Conservation (phyloP, 2,329 filamentous ascomycete genomes). For the Hypoxylon sp. region DNA sequence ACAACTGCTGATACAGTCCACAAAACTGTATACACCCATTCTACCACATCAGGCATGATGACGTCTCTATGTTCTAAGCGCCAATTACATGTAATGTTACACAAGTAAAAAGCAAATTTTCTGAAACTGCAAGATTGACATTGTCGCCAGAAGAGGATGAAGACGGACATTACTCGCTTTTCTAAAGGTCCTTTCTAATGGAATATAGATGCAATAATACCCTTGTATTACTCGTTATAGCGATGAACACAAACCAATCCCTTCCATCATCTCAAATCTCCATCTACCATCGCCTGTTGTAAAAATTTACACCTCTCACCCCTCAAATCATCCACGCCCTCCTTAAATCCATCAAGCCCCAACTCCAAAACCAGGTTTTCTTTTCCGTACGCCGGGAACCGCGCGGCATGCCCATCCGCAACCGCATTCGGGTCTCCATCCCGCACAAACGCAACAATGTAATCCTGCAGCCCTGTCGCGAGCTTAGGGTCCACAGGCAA, state of each 20-base stretch:
- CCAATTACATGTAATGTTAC: background rate
- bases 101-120: background rate
- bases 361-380: constrained; percentile 34
- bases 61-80: background rate
- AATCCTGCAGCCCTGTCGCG: constrained; percentile 48
- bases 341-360: constrained; percentile 24
- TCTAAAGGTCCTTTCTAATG: background rate
- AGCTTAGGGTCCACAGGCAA: constrained; percentile 43
- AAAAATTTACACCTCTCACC: constrained; percentile 48
- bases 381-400: constrained; percentile 41
- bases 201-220: constrained; percentile 7
- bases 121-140: constrained; percentile 1
- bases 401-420: constrained; percentile 3
- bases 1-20: constrained; percentile 24
- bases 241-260: no score
- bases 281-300: constrained; percentile 44
- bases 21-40: constrained; percentile 4
- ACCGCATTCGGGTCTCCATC: constrained; percentile 45
- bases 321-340: constrained; percentile 39
- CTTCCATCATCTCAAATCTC: constrained; percentile 31
- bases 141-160: background rate
- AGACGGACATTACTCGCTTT: constrained; percentile 2
- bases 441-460: constrained; percentile 48
- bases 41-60: constrained; percentile 10
- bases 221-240: no score